Conservation (phyloP, 202 grass and related monocot genomes). For the Bolboschoenoplectus hybrid region DNA sequence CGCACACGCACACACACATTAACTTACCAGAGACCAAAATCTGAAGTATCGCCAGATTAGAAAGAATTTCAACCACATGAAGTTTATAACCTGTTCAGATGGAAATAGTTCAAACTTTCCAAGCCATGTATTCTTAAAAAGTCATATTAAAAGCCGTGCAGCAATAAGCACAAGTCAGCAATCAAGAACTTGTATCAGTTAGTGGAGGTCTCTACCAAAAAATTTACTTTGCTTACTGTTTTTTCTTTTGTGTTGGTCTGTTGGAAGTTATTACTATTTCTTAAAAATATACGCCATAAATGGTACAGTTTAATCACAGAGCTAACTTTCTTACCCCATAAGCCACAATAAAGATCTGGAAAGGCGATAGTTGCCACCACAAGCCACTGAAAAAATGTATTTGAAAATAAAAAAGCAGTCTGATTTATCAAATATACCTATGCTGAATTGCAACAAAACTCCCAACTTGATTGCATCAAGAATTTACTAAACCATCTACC, state of each 20-base stretch:
- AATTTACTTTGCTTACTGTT: neutral
- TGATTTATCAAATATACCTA: neutral
- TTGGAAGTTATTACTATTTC: slow-evolving; percentile 1
- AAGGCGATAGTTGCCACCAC: slow-evolving; percentile 75
- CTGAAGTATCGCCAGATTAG: slow-evolving; percentile 98
- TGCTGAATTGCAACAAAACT: neutral
- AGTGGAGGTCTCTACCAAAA: neutral
- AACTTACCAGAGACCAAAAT: slow-evolving; percentile 90
- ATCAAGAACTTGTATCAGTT: neutral
- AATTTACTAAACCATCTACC: slow-evolving; percentile 13
- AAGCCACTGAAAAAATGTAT: slow-evolving; percentile 60
- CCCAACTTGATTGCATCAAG: neutral
- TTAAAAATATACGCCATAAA: neutral
- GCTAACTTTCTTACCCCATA: slow-evolving; percentile 74
- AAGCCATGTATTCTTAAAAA: slow-evolving; percentile 14
- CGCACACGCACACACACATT: neutral
- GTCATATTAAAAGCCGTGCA: neutral
- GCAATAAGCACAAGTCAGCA: neutral
- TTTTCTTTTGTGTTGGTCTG: neutral
- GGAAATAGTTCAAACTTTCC: neutral
- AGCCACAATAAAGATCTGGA: slow-evolving; percentile 93
- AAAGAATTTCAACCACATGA: slow-evolving; percentile 99
- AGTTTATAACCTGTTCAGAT: slow-evolving; percentile 76
- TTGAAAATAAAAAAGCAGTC: neutral
- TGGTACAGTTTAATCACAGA: slow-evolving; percentile 7